A percentile compares a stretch with the other conserved stretches of the same genome.
Conservation (phyloP, 768 basidiomycete species). For the Termitomyces sp. region DNA sequence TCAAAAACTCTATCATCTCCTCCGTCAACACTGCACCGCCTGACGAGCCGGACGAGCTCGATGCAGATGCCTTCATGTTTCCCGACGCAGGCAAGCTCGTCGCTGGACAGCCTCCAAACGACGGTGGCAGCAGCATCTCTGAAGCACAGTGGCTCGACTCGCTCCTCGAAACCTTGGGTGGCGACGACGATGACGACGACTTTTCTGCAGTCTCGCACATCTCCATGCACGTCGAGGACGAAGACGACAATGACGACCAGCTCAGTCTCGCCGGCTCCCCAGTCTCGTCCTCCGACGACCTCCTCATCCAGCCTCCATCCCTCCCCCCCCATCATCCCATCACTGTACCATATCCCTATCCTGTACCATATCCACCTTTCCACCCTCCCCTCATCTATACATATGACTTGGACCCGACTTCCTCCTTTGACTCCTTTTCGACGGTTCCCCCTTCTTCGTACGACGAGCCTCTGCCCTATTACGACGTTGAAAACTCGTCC, state of each 20-base stretch:
- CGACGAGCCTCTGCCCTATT: constrained; percentile 62
- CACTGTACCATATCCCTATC: constrained; percentile 65
- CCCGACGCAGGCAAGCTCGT: constrained; percentile 67
- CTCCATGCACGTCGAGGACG: constrained; percentile 46
- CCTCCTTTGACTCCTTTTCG: constrained; percentile 42
- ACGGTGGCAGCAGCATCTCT: constrained; percentile 42
- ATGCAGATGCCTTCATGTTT: constrained; percentile 73
- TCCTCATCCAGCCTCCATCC: constrained; percentile 44
- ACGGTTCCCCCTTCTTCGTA: constrained; percentile 27
- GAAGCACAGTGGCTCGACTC: constrained; percentile 85
- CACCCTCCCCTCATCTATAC: constrained; percentile 52
- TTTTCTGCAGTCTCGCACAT: constrained; percentile 38
- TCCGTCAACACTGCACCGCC: constrained; percentile 35
- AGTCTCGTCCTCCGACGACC: constrained; percentile 76
- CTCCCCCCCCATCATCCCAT: too few relatives aligned
- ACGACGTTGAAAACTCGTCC: constrained; percentile 63
- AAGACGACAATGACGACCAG: constrained; percentile 60
- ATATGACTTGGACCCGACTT: constrained; percentile 39
- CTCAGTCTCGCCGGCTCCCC: constrained; percentile 65
- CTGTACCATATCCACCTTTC: constrained; percentile 62
- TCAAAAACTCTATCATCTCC: constrained; percentile 77
- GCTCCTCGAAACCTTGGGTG: constrained; percentile 61
- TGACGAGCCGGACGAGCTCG: constrained; percentile 47
- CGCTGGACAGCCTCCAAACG: constrained; percentile 26
- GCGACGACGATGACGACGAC: constrained; percentile 67